These are phyloP conservation scores for Aspergillus flavus DNA, from an alignment of 2,329 filamentous ascomycete species.

Conservation along the genomic window DNA sequence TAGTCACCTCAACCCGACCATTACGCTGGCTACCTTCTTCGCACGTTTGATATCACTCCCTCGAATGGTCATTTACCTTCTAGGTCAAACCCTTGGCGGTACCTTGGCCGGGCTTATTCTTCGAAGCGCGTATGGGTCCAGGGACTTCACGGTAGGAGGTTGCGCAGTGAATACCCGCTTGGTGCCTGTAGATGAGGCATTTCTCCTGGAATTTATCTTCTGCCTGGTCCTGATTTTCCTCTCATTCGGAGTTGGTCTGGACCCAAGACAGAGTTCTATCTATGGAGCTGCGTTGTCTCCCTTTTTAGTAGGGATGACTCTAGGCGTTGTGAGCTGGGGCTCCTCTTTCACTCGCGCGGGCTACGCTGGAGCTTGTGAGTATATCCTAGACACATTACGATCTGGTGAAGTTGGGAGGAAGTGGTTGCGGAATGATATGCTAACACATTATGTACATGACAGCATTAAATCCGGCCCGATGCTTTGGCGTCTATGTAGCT, in stretches of 20 bases:
- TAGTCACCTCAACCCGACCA: conserved; percentile 57
- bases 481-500: conserved; percentile 49
- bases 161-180: conserved; percentile 40
- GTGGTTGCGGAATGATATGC: rapidly evolving
- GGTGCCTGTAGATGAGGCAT: conserved; percentile 44
- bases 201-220: conserved; percentile 53
- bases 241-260: conserved; percentile 56
- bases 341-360: conserved; percentile 43
- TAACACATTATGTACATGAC: neutral
- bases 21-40: conserved; percentile 57
- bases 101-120: conserved; percentile 50
- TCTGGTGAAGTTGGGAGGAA: neutral
- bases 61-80: conserved; percentile 51
- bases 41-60: conserved; percentile 53
- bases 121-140: conserved; percentile 31
- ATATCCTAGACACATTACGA: neutral
- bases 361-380: conserved; percentile 44
- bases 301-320: conserved; percentile 49
- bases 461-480: conserved; percentile 45
- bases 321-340: conserved; percentile 42
- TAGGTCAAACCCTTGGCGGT: conserved; percentile 50
- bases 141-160: conserved; percentile 38
- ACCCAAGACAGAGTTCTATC: conserved; percentile 53
- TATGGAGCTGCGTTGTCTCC: conserved; percentile 55
- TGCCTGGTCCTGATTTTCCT: conserved; percentile 52